Evolutionary conservation across 2,329 filamentous ascomycete genomes (phyloP), one percentile per base, ranked within the genome.

Genomic region (Thielaviopsis musarum): DNA sequence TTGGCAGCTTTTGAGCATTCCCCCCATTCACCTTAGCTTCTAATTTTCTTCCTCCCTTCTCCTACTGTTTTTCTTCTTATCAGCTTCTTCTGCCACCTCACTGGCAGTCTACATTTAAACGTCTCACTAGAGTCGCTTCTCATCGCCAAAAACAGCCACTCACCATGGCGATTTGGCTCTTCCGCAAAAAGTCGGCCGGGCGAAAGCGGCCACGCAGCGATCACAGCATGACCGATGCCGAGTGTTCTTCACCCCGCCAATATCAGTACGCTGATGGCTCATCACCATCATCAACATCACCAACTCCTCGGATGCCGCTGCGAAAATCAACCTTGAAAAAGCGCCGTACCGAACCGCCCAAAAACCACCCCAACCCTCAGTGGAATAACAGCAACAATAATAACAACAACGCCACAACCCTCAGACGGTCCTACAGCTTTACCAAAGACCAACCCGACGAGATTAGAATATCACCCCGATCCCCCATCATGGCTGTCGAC

Each of bases 371-470:
- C 74, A 76, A 34, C 22, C 34, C 57, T 17, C 34, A 10, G n/a
- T 22, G 22, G 26, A 24, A 28, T 21, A 24, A 15, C 51, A 24
- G 28, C 17, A 22, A 45, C 38, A 45, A 1, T 13, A 41, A 12
- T 10, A 45, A 45, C 51, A 26, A 54, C 21, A 17, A 49, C 51
- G 10, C 21, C 5, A 52, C 55, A 28, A 75, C 74, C 56, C 71
- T 74, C 30, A 67, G 67, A 53, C 76, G 80, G 34, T 73, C 75
- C 1, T 82, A 81, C 66, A 84, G 81, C 67, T 85, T 83, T 70
- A 83, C 81, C 1, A 78, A 80, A 5, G 79, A 79, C 52, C 77
- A 77, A 45, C 69, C 76, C 62, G 82, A 84, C 65, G 73, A 72
- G 41, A 74, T 82, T 63, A 72, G 70, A 19, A 70, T 78, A 58